Evolutionary conservation across 2,329 filamentous ascomycete species (phyloP).

Genomic region (Myrmaecium sp.): DNA sequence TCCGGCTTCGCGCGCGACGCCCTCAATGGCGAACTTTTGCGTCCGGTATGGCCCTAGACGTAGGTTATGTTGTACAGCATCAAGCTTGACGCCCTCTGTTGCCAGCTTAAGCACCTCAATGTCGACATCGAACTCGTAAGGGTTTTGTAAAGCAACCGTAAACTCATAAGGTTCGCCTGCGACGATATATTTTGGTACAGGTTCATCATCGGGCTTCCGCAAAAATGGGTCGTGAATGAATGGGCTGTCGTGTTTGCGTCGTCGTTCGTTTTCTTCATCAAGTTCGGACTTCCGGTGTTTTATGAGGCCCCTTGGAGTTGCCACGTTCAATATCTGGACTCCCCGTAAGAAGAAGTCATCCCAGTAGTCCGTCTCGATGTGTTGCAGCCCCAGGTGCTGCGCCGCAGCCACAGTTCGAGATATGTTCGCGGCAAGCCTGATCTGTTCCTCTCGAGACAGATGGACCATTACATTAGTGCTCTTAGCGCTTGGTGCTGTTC

Average conservation of each 20-base stretch:
- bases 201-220: conserved; percentile 40
- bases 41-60: conserved; percentile 67
- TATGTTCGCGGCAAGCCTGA: conserved; percentile 70
- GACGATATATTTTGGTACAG: conserved; percentile 53
- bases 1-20: conserved; percentile 50
- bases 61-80: conserved; percentile 45
- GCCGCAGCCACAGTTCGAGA: conserved; percentile 67
- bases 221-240: conserved; percentile 94
- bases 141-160: conserved; percentile 75
- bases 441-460: conserved; percentile 67
- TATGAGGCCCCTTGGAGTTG: too few species aligned
- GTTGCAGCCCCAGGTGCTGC: conserved; percentile 51
- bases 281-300: conserved; percentile 8
- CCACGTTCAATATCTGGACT: conserved; percentile 60
- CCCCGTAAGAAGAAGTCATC: conserved; percentile 91
- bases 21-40: conserved; percentile 57
- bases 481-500: conserved; percentile 45
- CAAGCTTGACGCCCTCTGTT: conserved; percentile 55
- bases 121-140: conserved; percentile 82
- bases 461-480: conserved; percentile 10
- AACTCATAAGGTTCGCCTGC: conserved; percentile 65
- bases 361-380: conserved; percentile 78
- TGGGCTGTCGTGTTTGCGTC: conserved; percentile 45
- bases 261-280: conserved; percentile 49
- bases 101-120: conserved; percentile 68